Base-by-base conservation (phyloP, 306 rosid species). In the Glycine soja region DNA sequence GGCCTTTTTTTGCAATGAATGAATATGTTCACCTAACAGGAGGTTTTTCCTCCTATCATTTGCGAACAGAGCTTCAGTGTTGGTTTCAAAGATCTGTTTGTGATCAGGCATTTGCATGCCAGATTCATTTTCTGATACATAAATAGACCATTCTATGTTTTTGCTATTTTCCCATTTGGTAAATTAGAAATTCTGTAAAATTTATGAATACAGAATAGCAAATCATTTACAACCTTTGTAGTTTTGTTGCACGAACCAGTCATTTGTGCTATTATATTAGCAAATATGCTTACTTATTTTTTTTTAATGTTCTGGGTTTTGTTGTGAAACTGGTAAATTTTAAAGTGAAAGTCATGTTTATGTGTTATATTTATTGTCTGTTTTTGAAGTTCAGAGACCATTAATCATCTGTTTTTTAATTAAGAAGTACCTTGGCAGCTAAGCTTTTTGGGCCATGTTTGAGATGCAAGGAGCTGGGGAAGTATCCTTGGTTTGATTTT, bases 301-400 rank as follows among this genome's bases (percentile, higher is more conserved):
- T 14, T 0, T 50, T 71, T 71, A 24, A 24, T 24, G 30, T 24
- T 24, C 30, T 24, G 30, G 30, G 30, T 14, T 47, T 48, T 19
- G 47, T 72, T 61, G 36, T 61, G 66, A 62, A 72, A 51, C 79
- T 54, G 52, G 40, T 73, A 36, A 24, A 0, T 36, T 32, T 75
- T 46, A 53, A 34, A 74, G 56, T 62, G 38, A n/a, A 63, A 64
- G 53, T 8, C 53, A 64, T 68, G 24, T 48, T 57, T n/a, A 5
- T 24, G 38, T 70, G 30, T 50, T 48, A 82, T 61, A 61, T 70
- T 76, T 57, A 11, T 76, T 70, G 14, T 61, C 34, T 50, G 47
- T 40, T 81, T 59, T 77, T 56, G 52, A 57, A 68, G 43, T 68
- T 78, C 40, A 14, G 43, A 57, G 70, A 78, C 59, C 73, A 69